Evolutionary conservation across 2,329 filamentous ascomycete genomes (phyloP), one percentile per base, ranked within the genome.

Genomic region (Exophiala calicioides): DNA sequence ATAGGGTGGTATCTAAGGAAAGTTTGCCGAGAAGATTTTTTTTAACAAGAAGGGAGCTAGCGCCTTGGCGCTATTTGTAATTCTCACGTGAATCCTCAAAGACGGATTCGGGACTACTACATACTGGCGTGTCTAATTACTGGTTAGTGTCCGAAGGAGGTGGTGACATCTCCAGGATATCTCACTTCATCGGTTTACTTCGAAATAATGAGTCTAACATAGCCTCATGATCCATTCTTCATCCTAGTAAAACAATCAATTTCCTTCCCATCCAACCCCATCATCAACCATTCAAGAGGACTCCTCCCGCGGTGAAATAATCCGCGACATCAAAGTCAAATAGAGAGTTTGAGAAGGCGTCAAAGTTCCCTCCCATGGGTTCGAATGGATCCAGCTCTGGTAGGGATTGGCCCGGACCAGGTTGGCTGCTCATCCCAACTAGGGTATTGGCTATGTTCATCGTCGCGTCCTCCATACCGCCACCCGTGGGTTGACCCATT

Each of bases 251-350:
- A n/a, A n/a, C n/a, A n/a, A n/a, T n/a, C n/a, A n/a, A n/a, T n/a
- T n/a, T n/a, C n/a, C n/a, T n/a, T n/a, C n/a, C n/a, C n/a, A n/a
- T n/a, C n/a, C n/a, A n/a, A n/a, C n/a, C n/a, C n/a, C n/a, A n/a
- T n/a, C n/a, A n/a, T n/a, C n/a, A n/a, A n/a, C n/a, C n/a, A n/a
- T n/a, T n/a, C n/a, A n/a, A n/a, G n/a, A n/a, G n/a, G n/a, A 20
- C 34, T 18, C 50, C 42, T 5, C 44, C 44, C 20, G 47, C 32
- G 21, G 36, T 34, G 50, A 50, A 56, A 12, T 54, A 43, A 49
- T 56, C 53, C 3, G 50, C 40, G 19, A 55, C 47, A 27, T 55
- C 52, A 50, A 55, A 55, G 19, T 55, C 52, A 31, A 52, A 55
- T 37, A 55, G 31, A 4, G 52, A 49, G 15, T 55, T 44, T 4